Conservation (phyloP, 2,329 filamentous ascomycete genomes). For the Colletotrichum musicola region DNA sequence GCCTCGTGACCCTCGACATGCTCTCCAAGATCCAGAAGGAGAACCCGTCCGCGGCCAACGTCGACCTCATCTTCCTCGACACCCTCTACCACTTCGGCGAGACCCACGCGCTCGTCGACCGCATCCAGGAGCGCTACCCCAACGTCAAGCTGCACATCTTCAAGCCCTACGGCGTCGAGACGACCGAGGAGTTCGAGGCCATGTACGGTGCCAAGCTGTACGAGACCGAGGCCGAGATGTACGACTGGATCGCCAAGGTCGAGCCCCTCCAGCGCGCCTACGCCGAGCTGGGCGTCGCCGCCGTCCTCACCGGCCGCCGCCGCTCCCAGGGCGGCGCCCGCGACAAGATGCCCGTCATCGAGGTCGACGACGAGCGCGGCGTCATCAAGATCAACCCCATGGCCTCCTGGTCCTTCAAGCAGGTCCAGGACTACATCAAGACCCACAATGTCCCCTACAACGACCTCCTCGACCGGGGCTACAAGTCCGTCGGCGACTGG, state of each 20-base stretch:
- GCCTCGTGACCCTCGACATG: constrained; percentile 87
- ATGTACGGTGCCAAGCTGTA: constrained; percentile 87
- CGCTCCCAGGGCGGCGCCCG: constrained; percentile 94
- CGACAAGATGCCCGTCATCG: constrained; percentile 89
- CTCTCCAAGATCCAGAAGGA: constrained; percentile 78
- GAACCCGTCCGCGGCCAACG: constrained; percentile 69
- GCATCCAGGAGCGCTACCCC: constrained; percentile 81
- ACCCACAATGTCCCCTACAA: constrained; percentile 95
- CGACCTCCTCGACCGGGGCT: constrained; percentile 88
- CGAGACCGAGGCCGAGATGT: constrained; percentile 87
- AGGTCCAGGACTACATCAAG: constrained; percentile 89
- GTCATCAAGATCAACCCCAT: constrained; percentile 98
- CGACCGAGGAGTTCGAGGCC: constrained; percentile 80
- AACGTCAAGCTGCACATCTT: constrained; percentile 87
- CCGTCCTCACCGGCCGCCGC: constrained; percentile 91
- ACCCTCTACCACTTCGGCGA: constrained; percentile 86
- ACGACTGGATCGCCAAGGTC: constrained; percentile 98
- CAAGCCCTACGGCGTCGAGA: constrained; percentile 84
- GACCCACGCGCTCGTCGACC: constrained; percentile 80
- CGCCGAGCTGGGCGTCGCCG: constrained; percentile 85
- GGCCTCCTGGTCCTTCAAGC: constrained; percentile 91
- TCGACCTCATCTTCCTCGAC: constrained; percentile 84
- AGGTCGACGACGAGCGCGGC: constrained; percentile 87
- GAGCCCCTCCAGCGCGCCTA: constrained; percentile 96
- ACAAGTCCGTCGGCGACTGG: constrained; percentile 98